These are phyloP conservation scores for Neobulgaria alba DNA, from an alignment of 2,329 filamentous ascomycete genomes.

Conservation along the genomic window DNA sequence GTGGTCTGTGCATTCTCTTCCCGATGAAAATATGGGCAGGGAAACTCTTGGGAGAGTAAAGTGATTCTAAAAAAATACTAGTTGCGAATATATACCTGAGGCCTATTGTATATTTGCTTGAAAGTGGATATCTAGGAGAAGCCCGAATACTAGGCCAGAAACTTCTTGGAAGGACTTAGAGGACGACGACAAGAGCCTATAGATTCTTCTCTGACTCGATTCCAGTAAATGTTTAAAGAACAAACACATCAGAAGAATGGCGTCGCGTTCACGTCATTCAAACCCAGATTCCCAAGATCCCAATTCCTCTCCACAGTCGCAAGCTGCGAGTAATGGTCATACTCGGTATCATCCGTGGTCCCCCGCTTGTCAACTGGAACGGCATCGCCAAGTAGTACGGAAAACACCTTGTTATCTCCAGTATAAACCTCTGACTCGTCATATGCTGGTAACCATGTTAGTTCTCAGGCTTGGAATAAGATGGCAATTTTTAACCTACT, in stretches of 20 bases:
- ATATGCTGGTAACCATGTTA: conserved; percentile 45
- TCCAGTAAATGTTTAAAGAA: too few relatives aligned
- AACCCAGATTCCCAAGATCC: conserved; percentile 55
- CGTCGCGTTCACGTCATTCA: conserved; percentile 29
- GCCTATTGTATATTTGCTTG: too few relatives aligned
- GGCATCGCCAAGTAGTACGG: conserved; percentile 63
- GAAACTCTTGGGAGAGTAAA: too few relatives aligned
- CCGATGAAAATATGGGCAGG: too few relatives aligned
- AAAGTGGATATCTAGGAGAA: too few relatives aligned
- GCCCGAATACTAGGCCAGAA: too few relatives aligned
- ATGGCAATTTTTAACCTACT: conserved; percentile 32
- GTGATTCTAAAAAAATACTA: too few relatives aligned
- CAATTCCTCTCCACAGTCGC: conserved; percentile 57
- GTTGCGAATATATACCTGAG: too few relatives aligned
- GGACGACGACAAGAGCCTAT: too few relatives aligned
- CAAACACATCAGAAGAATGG: conserved; percentile 47
- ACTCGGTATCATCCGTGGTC: conserved; percentile 58
- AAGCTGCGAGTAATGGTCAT: conserved; percentile 63
- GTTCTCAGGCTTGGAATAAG: neutral
- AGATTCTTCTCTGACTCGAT: too few relatives aligned
- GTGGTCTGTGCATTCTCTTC: too few relatives aligned
- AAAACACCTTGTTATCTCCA: conserved; percentile 57
- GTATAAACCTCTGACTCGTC: conserved; percentile 67
- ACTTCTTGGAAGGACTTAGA: too few relatives aligned
- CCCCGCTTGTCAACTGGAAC: conserved; percentile 53